Base-by-base conservation (phyloP, 1,139 yeast species). In the Kodamaea ohmeri region DNA sequence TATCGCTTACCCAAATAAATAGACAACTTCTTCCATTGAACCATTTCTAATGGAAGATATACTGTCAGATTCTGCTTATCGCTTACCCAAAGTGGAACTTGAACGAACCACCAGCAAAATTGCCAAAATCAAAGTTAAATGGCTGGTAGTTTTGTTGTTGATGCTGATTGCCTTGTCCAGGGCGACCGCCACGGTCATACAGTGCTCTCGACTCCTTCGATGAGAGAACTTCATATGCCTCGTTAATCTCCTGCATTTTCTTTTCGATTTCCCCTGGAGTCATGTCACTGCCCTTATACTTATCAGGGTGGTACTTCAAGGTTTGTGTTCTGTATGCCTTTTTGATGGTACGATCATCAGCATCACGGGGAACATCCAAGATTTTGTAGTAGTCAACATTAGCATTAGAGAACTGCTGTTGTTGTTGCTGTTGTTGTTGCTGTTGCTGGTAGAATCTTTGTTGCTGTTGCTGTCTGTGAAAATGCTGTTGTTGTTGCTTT, bases 171-270 rank as follows among this genome's bases (percentile, higher is more conserved):
- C 34, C 38, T 3, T 29, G 30, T 4, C 29, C 30, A n/a, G n/a
- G 25, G 14, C 13, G 12, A 25, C 35, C 38, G 17, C 84, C 85
- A 25, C 67, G 50, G 53, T 87, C 95, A 53, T 84, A 87, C 37
- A 83, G 70, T 41, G 68, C 76, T 41, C 82, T 74, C 43, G 76
- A 65, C 36, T 81, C 86, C 2, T 76, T 74, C 48, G 84, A 78
- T 7, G 90, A 76, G 34, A 92, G 67, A 3, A 84, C 81, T 55
- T 90, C 97, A 57, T 92, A 90, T 0, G 98, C 98, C 55, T 84
- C 88, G 60, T 92, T 92, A 47, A 92, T 86, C 37, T 83, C 90
- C 41, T 95, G 89, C 94, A 92, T 92, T 52, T 85, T 87, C 32
- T 68, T 67, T 58, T 88, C 95, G 28, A 84, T 83, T 45, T 84